Evolutionary conservation across 2,329 filamentous ascomycete genomes (phyloP).

Genomic region (Phyllachora maydis): DNA sequence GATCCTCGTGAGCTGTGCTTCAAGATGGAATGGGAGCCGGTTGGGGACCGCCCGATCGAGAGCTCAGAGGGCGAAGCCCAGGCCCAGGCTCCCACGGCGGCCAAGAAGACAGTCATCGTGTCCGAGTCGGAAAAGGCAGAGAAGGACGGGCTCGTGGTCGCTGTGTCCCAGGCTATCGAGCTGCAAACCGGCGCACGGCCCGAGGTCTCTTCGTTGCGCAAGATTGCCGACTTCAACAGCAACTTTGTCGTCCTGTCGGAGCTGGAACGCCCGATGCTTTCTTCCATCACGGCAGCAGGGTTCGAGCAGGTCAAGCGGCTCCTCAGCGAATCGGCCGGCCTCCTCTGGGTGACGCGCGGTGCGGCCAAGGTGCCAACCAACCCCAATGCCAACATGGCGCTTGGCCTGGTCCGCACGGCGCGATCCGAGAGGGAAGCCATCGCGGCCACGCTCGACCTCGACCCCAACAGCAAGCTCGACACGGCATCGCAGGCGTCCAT

Average conservation of each 20-base stretch:
- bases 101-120: too few relatives aligned
- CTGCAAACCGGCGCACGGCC: constrained; percentile 2
- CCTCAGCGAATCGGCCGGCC: constrained; percentile 7
- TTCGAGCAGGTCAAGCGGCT: constrained; percentile 7
- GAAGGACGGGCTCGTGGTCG: too few relatives aligned
- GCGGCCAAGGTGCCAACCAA: constrained; percentile 4
- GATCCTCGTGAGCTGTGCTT: constrained; percentile 8
- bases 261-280: constrained; percentile 5
- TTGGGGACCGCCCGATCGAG: too few relatives aligned
- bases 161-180: constrained; percentile 3
- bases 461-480: constrained; percentile 4
- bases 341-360: constrained; percentile 13
- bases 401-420: constrained; percentile 8
- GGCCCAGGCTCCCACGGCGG: too few relatives aligned
- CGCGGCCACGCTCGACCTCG: constrained; percentile 8
- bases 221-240: constrained; percentile 3
- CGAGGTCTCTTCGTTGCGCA: constrained; percentile 4
- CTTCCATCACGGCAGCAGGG: constrained; percentile 2
- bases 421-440: constrained; percentile 7
- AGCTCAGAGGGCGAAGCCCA: constrained; percentile 1
- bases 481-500: constrained; percentile 3
- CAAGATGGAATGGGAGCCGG: constrained; percentile 7
- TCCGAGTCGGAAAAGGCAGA: background rate
- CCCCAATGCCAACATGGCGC: constrained; percentile 7
- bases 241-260: constrained; percentile 8